Base-by-base conservation (phyloP, 225 moss, liverwort and hornwort species). In the Asterella californica region DNA sequence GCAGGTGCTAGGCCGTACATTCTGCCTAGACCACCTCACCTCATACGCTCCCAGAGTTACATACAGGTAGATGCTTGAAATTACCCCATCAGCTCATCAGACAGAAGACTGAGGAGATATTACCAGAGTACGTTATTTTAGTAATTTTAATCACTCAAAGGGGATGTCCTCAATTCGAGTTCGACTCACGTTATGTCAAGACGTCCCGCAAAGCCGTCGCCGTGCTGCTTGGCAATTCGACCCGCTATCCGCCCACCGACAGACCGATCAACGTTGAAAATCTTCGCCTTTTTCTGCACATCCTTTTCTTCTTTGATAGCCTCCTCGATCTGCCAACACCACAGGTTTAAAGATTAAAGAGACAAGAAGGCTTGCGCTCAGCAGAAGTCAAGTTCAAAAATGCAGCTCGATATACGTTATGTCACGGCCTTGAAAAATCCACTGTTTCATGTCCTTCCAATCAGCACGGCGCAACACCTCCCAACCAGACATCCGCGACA, bases 201-300 rank as follows among this genome's bases (percentile, higher is more conserved):
- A 76, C 92, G 90, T 76, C 99, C 95, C 25, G 92, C 92, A 82
- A 95, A 99, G 25, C 91, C 90, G 66, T 95, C 92, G 15, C 93
- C 99, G 76, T 99, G 91, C 79, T 88, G 89, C 89, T 99, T 99
- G 50, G 99, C 99, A 85, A 99, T 99, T 22, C 78, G 88, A 80
- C 99, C 99, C 70, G 92, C 85, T 37, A 95, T 54, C 46, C 95
- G 94, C 34, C 93, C 99, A 77, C 95, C 87, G 32, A 95, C 99
- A 65, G 99, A 83, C 54, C 95, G 89, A 78, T 99, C 92, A 70
- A 92, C 87, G 76, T 99, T 99, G 77, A 74, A 99, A 12, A 99
- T 93, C 74, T 92, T 87, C 7, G 90, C 0, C 29, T 77, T 87
- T 65, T 84, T 95, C 79, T 89, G 84, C 15, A 87, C 84, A 57